Evolutionary conservation across 176 grass and related monocot genomes (phyloP).

Genomic region (Eragrostis curvula): DNA sequence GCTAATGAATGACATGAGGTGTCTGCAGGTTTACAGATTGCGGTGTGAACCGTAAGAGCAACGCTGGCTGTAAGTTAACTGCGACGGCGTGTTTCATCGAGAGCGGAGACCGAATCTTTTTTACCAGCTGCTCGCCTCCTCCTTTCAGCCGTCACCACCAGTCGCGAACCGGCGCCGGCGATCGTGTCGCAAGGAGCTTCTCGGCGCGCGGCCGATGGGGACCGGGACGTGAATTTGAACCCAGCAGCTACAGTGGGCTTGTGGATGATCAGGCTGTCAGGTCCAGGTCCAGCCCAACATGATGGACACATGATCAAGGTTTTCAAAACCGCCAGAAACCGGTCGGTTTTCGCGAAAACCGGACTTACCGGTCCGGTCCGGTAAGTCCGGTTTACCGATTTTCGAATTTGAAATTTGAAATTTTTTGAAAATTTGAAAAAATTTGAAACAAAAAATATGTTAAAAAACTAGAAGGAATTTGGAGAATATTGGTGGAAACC

Average conservation of each 20-base stretch:
- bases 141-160: not conserved
- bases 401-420: too few relatives aligned
- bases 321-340: too few relatives aligned
- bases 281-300: not conserved
- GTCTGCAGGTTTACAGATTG: not conserved
- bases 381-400: too few relatives aligned
- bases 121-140: not conserved
- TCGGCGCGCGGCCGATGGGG: not conserved
- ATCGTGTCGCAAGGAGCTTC: conserved; percentile 15
- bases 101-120: not conserved
- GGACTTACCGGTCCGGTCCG: too few relatives aligned
- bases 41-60: not conserved
- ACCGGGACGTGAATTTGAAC: not conserved
- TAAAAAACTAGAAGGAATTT: too few relatives aligned
- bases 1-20: not conserved
- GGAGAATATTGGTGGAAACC: too few relatives aligned
- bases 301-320: not conserved
- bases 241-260: not conserved
- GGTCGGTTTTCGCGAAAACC: too few relatives aligned
- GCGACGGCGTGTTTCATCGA: not conserved
- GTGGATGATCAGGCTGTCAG: not conserved
- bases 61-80: not conserved
- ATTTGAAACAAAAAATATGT: too few relatives aligned
- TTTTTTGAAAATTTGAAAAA: too few relatives aligned
- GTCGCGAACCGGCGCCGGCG: not conserved